Evolutionary conservation across 2,329 filamentous ascomycete genomes (phyloP).

Genomic region (Verticillium longisporum): DNA sequence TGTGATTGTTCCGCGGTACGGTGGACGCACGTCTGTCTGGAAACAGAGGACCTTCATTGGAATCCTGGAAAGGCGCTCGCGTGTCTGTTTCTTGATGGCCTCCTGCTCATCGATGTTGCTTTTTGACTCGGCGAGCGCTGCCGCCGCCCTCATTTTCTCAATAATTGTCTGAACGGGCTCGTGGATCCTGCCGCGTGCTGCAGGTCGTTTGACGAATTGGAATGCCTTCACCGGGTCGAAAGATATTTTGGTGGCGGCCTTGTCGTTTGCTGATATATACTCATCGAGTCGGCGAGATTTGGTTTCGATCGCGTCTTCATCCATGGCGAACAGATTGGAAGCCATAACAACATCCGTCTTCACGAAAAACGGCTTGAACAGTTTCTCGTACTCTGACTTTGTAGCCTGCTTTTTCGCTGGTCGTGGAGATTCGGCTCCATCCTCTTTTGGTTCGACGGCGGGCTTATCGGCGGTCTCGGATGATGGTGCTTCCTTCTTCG

Average conservation of each 20-base stretch:
- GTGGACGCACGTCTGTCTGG: slow-evolving; percentile 57
- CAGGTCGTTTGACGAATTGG: slow-evolving; percentile 29
- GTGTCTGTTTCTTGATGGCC: slow-evolving; percentile 24
- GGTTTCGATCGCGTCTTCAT: slow-evolving; percentile 45
- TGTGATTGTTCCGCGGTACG: slow-evolving; percentile 69
- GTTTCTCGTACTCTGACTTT: slow-evolving; percentile 54
- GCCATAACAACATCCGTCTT: slow-evolving; percentile 69
- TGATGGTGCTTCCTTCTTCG: background rate
- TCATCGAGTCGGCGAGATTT: slow-evolving; percentile 48
- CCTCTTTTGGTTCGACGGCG: background rate
- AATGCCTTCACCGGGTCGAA: slow-evolving; percentile 42
- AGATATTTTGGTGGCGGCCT: slow-evolving; percentile 22
- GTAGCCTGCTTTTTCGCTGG: slow-evolving; percentile 14
- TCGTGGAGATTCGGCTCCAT: background rate
- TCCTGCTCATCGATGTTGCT: slow-evolving; percentile 26
- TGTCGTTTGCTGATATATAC: slow-evolving; percentile 38
- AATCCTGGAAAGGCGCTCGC: slow-evolving; percentile 40
- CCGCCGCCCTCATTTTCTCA: slow-evolving; percentile 42
- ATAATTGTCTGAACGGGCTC: slow-evolving; percentile 57
- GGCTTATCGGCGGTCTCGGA: background rate
- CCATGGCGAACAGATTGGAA: slow-evolving; percentile 47
- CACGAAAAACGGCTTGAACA: slow-evolving; percentile 77
- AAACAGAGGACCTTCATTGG: slow-evolving; percentile 59
- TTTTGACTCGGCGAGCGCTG: slow-evolving; percentile 27
- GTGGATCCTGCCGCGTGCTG: slow-evolving; percentile 38